phyloP scores from a whole-genome alignment of 2,329 filamentous ascomycete species.

The Fusarium dimerum region DNA sequence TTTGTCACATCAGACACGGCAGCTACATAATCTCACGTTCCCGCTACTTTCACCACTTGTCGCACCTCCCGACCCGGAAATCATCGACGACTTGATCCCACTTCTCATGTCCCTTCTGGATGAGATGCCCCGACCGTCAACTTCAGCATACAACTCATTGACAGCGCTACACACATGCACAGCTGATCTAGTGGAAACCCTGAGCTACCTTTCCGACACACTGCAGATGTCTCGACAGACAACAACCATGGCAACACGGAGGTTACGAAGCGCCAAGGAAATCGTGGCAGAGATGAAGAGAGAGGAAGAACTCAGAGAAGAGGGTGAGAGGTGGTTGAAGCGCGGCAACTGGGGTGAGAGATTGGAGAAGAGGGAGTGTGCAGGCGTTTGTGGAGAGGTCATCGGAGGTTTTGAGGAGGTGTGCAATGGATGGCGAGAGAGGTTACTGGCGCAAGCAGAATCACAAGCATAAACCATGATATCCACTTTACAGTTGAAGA shows the following conservation, averaged over 20 bases:
- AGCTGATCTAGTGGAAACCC: conserved; percentile 71
- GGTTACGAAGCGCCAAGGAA: conserved; percentile 79
- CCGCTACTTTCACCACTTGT: conserved; percentile 69
- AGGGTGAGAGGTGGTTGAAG: conserved; percentile 80
- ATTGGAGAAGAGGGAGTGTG: conserved; percentile 76
- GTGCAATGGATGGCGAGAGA: conserved; percentile 80
- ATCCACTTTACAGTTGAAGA: conserved; percentile 1
- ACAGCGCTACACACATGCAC: conserved; percentile 70
- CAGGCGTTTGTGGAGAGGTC: conserved; percentile 81
- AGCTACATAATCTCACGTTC: conserved; percentile 72
- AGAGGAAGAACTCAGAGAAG: conserved; percentile 80
- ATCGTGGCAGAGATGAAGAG: conserved; percentile 81
- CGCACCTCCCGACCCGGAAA: conserved; percentile 61
- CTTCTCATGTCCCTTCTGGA: conserved; percentile 66
- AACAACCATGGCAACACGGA: conserved; percentile 76
- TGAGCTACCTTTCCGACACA: conserved; percentile 86
- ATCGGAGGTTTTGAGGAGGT: conserved; percentile 90
- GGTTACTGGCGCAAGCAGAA: conserved; percentile 67
- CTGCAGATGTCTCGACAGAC: conserved; percentile 93
- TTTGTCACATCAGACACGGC: conserved; percentile 72
- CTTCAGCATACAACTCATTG: conserved; percentile 65
- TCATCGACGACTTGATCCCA: conserved; percentile 69
- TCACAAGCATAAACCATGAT: conserved; percentile 38
- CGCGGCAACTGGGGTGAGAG: conserved; percentile 81
- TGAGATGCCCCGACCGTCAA: conserved; percentile 65